A percentile compares a stretch with the other conserved stretches of the same genome.
These are phyloP conservation scores for Penicillium sp. DNA, from an alignment of 2,329 filamentous ascomycete species.

Conservation along the genomic window DNA sequence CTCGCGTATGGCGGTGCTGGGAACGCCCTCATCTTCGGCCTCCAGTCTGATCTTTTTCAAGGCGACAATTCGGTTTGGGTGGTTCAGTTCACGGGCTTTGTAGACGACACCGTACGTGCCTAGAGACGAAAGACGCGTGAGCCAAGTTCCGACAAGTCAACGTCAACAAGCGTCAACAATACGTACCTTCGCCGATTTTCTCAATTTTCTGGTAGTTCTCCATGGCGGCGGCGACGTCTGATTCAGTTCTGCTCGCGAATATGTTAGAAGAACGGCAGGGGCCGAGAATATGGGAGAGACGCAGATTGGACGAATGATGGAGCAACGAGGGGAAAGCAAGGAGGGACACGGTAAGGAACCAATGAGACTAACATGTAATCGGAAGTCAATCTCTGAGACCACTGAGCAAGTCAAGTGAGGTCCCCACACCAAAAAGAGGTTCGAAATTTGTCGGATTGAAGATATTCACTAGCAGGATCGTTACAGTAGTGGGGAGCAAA, in stretches of 20 bases:
- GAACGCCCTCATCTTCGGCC: slow-evolving; percentile 90
- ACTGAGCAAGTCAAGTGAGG: slow-evolving; percentile 7
- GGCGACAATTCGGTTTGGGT: slow-evolving; percentile 80
- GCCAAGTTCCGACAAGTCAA: slow-evolving; percentile 1
- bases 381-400: slow-evolving; percentile 1
- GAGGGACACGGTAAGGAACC: slow-evolving; percentile 7
- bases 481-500: slow-evolving; percentile 29
- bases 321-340: slow-evolving; percentile 15
- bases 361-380: slow-evolving; percentile 4
- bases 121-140: slow-evolving; percentile 39
- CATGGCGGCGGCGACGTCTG: slow-evolving; percentile 53
- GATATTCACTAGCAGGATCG: slow-evolving; percentile 7
- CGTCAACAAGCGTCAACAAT: slow-evolving; percentile 2
- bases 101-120: slow-evolving; percentile 95
- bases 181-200: slow-evolving; percentile 89
- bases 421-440: slow-evolving; percentile 6
- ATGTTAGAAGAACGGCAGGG: slow-evolving; percentile 7
- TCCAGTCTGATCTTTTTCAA: slow-evolving; percentile 95
- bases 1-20: slow-evolving; percentile 88
- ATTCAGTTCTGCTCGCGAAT: neutral
- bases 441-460: slow-evolving; percentile 6
- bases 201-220: slow-evolving; percentile 96
- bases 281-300: slow-evolving; percentile 1
- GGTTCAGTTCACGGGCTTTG: slow-evolving; percentile 82
- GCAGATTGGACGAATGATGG: slow-evolving; percentile 8